Conservation (phyloP, 495 filamentous ascomycete species). For the Aspergillus egyptiacus region DNA sequence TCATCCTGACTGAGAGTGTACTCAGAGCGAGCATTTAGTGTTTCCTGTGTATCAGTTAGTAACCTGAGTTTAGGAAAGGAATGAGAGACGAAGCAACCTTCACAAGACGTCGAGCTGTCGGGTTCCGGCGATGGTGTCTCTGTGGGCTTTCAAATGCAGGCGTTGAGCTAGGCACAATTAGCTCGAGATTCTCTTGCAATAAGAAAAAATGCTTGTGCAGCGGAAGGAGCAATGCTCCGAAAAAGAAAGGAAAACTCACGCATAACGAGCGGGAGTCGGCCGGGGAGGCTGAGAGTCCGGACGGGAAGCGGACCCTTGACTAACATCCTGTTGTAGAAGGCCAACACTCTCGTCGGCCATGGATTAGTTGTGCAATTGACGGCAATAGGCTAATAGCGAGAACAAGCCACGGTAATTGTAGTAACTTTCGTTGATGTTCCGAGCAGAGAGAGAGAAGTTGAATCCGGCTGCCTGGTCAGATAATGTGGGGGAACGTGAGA, state of each 20-base stretch:
- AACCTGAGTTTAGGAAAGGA: not conserved
- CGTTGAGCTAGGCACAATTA: constrained; percentile 32
- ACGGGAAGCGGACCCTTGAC: constrained; percentile 7
- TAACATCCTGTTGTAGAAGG: constrained; percentile 16
- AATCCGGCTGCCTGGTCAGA: constrained; percentile 13
- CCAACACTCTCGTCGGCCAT: constrained; percentile 23
- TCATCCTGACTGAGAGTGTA: constrained; percentile 84
- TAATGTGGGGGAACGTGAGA: constrained; percentile 13
- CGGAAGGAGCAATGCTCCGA: not conserved
- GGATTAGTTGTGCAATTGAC: constrained; percentile 11
- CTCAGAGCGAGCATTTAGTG: constrained; percentile 79
- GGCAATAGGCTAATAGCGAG: not conserved
- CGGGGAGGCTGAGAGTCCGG: constrained; percentile 14
- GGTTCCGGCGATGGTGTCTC: constrained; percentile 69
- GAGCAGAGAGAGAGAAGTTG: not conserved
- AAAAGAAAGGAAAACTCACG: constrained; percentile 28
- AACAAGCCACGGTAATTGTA: not conserved
- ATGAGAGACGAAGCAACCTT: constrained; percentile 46
- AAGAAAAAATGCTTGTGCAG: not conserved
- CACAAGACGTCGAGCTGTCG: constrained; percentile 63
- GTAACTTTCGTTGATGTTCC: not conserved
- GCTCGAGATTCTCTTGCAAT: not conserved
- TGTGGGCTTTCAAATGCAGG: constrained; percentile 60
- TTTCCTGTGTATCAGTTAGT: constrained; percentile 55
- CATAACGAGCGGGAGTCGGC: constrained; percentile 25